These are phyloP conservation scores for Leishmania turanica DNA, from an alignment of 208 protist genomes.

Conservation along the genomic window DNA sequence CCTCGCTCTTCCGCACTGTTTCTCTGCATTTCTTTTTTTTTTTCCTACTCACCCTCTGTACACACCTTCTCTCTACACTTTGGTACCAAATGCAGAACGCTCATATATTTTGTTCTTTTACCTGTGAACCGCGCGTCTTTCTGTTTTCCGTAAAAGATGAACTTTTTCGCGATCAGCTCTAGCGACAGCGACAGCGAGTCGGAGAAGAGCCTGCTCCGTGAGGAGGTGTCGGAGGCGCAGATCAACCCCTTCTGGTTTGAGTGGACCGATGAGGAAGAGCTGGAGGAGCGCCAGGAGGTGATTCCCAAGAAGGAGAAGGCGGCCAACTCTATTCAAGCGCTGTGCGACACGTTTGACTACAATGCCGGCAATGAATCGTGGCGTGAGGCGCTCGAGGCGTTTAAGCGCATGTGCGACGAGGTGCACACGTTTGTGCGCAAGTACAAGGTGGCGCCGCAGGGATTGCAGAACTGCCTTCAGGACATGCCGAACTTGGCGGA, in stretches of 20 bases:
- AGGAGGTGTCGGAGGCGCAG: conserved; percentile 52
- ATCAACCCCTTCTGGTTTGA: conserved; percentile 80
- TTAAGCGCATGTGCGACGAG: conserved; percentile 40
- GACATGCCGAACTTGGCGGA: conserved; percentile 56
- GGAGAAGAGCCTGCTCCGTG: conserved; percentile 47
- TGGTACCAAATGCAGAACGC: neutral
- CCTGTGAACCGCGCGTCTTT: neutral
- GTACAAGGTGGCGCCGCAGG: conserved; percentile 44
- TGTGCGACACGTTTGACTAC: conserved; percentile 64
- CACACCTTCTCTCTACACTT: neutral
- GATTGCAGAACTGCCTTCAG: conserved; percentile 52
- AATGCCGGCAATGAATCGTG: conserved; percentile 39
- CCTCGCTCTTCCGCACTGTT: neutral
- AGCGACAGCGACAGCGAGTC: conserved; percentile 63
- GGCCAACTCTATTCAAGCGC: conserved; percentile 47
- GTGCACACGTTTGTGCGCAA: conserved; percentile 35
- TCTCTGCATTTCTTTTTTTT: neutral
- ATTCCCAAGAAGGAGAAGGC: conserved; percentile 68
- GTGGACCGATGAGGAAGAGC: conserved; percentile 75
- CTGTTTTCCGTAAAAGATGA: conserved; percentile 26
- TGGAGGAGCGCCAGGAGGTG: conserved; percentile 53
- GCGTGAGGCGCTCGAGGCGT: conserved; percentile 35
- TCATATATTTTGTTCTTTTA: neutral
- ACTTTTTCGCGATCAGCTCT: conserved; percentile 40
- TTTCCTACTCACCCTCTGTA: too few species aligned